phyloP scores from a whole-genome alignment of 2,329 filamentous ascomycete genomes.

The Grosmannia huntii region DNA sequence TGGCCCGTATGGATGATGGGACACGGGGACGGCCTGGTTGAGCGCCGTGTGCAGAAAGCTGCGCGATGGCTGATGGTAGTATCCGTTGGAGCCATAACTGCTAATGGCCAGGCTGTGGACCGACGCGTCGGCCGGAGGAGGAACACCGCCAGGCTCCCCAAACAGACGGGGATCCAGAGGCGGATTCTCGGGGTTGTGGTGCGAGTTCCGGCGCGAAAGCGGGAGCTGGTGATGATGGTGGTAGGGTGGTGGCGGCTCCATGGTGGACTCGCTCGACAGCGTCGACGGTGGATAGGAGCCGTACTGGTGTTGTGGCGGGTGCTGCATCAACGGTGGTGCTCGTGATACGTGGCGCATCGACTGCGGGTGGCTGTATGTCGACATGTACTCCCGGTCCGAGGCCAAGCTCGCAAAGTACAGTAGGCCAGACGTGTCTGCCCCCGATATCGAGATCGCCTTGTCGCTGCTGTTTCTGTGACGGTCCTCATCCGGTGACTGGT shows the following conservation, averaged over 20 bases:
- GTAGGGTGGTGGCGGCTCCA: background rate
- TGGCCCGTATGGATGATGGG: background rate
- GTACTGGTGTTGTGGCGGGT: slow-evolving; percentile 1
- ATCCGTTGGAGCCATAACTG: background rate
- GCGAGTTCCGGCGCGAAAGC: background rate
- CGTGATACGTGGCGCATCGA: slow-evolving; percentile 4
- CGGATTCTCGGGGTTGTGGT: slow-evolving; percentile 1
- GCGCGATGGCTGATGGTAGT: slow-evolving; percentile 1
- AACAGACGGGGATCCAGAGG: slow-evolving; percentile 13
- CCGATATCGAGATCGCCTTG: background rate
- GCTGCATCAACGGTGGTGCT: slow-evolving; percentile 1
- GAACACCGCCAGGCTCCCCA: slow-evolving; percentile 6
- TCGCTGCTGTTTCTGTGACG: background rate
- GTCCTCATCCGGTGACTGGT: slow-evolving; percentile 11
- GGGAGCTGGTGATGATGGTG: slow-evolving; percentile 2
- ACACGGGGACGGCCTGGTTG: background rate
- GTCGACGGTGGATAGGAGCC: background rate
- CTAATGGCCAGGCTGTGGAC: background rate
- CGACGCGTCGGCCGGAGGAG: background rate
- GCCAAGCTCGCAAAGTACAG: slow-evolving; percentile 9
- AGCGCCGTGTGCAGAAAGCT: slow-evolving; percentile 9
- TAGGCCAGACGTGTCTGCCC: slow-evolving; percentile 2
- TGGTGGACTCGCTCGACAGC: background rate
- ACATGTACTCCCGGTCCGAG: slow-evolving; percentile 7
- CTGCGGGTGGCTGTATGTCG: slow-evolving; percentile 1